Evolutionary conservation across 2,329 filamentous ascomycete genomes (phyloP).

Genomic region (Trichoderma sp.): DNA sequence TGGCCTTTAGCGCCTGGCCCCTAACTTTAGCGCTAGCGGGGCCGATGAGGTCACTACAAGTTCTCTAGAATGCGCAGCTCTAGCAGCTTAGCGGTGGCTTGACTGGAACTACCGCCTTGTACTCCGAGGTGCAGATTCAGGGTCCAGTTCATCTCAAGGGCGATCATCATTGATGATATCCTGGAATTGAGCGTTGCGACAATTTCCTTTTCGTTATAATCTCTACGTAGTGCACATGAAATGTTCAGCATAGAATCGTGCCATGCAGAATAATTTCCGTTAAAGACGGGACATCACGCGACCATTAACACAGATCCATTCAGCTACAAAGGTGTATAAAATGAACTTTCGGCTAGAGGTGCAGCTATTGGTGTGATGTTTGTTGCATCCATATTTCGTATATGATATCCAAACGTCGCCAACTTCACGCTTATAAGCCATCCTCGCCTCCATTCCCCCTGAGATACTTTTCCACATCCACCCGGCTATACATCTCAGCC

Average conservation of each 20-base stretch:
- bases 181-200: neutral
- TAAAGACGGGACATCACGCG: neutral
- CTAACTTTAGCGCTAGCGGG: slow-evolving; percentile 27
- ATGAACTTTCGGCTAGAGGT: neutral
- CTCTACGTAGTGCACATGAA: neutral
- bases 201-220: neutral
- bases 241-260: neutral
- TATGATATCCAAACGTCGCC: neutral
- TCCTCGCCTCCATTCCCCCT: slow-evolving; percentile 46
- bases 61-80: neutral
- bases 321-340: neutral
- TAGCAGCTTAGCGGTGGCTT: neutral
- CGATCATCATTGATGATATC: neutral
- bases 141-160: neutral
- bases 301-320: neutral
- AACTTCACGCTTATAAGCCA: slow-evolving; percentile 25
- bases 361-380: neutral
- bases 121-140: neutral
- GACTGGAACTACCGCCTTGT: neutral
- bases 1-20: slow-evolving; percentile 18
- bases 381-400: neutral
- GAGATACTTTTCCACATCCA: slow-evolving; percentile 78
- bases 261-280: neutral
- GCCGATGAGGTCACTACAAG: slow-evolving; percentile 27
- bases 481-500: slow-evolving; percentile 72